A percentile compares a stretch with the other conserved stretches of the same genome.
Conservation (phyloP, 257 asterid genomes). For the Jasminum sambac region DNA sequence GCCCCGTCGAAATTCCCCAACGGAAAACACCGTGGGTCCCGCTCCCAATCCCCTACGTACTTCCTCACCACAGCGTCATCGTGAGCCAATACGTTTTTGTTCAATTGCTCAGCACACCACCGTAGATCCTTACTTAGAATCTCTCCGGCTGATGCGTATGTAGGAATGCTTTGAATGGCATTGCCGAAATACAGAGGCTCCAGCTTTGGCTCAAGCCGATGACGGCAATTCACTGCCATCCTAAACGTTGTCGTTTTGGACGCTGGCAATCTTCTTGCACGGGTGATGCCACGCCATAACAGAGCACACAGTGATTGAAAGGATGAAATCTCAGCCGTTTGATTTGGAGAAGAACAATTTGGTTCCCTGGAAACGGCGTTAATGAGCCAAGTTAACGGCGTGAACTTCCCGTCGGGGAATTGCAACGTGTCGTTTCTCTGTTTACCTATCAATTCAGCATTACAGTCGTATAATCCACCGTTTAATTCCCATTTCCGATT, state of each 20-base stretch:
- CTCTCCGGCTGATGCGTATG: constrained; percentile 21
- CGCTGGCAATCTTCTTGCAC: neutral
- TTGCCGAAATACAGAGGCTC: constrained; percentile 16
- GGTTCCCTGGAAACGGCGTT: neutral
- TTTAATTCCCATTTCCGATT: constrained; percentile 4
- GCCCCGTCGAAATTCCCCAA: constrained; percentile 21
- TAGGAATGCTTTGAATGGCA: constrained; percentile 18
- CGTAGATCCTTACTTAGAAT: constrained; percentile 11
- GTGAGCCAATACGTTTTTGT: constrained; percentile 12
- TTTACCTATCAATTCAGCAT: constrained; percentile 1
- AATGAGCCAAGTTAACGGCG: constrained; percentile 3
- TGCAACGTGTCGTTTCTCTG: constrained; percentile 3
- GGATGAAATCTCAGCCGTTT: constrained; percentile 10
- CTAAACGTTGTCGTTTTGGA: constrained; percentile 13
- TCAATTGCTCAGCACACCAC: constrained; percentile 25
- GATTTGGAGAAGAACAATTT: neutral
- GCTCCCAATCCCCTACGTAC: constrained; percentile 36
- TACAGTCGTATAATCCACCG: neutral
- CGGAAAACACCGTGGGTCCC: constrained; percentile 12
- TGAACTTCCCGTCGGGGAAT: neutral
- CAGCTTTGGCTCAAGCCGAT: constrained; percentile 16
- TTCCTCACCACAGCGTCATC: neutral
- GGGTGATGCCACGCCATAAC: constrained; percentile 15
- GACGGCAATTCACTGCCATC: constrained; percentile 21
- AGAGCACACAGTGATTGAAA: constrained; percentile 12